A percentile compares a stretch with the other conserved stretches of the same genome.
phyloP scores from a whole-genome alignment of 2,329 filamentous ascomycete genomes.

The Colletotrichum nymphaeae region DNA sequence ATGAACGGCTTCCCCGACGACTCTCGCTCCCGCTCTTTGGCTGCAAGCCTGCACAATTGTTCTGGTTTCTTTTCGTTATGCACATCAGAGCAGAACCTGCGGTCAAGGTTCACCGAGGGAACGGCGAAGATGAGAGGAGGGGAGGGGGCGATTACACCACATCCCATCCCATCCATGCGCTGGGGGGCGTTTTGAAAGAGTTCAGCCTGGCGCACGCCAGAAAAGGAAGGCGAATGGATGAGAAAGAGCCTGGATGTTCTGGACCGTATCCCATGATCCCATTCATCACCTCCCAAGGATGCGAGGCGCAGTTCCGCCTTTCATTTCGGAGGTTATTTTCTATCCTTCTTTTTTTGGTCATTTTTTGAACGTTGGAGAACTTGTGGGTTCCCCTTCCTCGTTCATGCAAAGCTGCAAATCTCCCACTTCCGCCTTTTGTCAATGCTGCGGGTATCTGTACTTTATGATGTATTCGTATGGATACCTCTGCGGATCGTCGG shows the following conservation, averaged over 20 bases:
- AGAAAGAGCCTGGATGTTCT: neutral
- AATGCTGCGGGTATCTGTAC: neutral
- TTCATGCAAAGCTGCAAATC: neutral
- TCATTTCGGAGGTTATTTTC: neutral
- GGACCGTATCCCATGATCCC: neutral
- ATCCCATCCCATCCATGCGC: neutral
- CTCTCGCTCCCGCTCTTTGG: neutral
- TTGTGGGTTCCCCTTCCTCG: neutral
- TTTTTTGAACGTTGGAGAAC: neutral
- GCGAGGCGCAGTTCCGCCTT: neutral
- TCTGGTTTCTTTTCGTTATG: neutral
- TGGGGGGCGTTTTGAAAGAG: neutral
- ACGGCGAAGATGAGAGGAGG: neutral
- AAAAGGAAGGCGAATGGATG: neutral
- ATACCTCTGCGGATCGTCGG: no score
- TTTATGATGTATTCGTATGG: no score
- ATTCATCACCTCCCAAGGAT: neutral
- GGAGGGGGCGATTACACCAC: neutral
- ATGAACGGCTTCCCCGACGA: constrained; percentile 27
- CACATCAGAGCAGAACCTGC: neutral
- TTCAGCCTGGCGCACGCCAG: neutral
- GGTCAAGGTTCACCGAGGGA: neutral
- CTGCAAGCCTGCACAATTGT: neutral
- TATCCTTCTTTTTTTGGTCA: neutral
- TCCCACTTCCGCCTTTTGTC: neutral